Evolutionary conservation across 345 rosid species (phyloP).

Genomic region (Salix purpurea): DNA sequence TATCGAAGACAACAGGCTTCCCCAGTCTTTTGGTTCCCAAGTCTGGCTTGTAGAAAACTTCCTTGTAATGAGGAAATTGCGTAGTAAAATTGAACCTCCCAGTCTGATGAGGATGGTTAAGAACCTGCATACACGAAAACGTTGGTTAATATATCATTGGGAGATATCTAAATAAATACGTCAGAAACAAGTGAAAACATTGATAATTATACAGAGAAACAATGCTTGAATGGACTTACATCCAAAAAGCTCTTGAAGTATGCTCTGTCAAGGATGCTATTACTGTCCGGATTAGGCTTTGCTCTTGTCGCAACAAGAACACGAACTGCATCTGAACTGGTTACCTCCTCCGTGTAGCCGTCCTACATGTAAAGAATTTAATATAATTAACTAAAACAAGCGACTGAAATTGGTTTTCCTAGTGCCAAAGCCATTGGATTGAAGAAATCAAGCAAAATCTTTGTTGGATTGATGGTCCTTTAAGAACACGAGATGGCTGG

Average conservation of each 20-base stretch:
- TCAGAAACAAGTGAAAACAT: background rate
- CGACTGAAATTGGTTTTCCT: background rate
- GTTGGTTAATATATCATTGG: background rate
- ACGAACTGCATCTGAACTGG: conserved; percentile 55
- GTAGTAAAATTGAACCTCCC: conserved; percentile 71
- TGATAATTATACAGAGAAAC: background rate
- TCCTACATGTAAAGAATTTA: conserved; percentile 38
- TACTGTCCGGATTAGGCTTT: conserved; percentile 44
- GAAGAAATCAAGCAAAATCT: background rate
- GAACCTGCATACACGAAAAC: conserved; percentile 39
- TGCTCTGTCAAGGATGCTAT: conserved; percentile 52
- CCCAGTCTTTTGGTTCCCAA: conserved; percentile 47
- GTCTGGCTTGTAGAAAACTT: conserved; percentile 57
- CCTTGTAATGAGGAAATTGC: conserved; percentile 65
- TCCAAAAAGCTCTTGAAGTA: conserved; percentile 75
- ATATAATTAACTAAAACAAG: background rate
- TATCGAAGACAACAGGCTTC: conserved; percentile 77
- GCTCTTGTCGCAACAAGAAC: conserved; percentile 79
- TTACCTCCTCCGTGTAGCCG: conserved; percentile 67
- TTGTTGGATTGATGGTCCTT: background rate
- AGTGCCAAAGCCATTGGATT: background rate
- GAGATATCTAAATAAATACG: background rate
- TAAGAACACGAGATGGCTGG: background rate
- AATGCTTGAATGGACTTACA: conserved; percentile 37
- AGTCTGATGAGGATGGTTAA: conserved; percentile 51